Percentiles rank a stretch among this genome's conserved stretches.
Conservation (phyloP, 2,329 filamentous ascomycete genomes). For the Biscogniauxia mediterranea region DNA sequence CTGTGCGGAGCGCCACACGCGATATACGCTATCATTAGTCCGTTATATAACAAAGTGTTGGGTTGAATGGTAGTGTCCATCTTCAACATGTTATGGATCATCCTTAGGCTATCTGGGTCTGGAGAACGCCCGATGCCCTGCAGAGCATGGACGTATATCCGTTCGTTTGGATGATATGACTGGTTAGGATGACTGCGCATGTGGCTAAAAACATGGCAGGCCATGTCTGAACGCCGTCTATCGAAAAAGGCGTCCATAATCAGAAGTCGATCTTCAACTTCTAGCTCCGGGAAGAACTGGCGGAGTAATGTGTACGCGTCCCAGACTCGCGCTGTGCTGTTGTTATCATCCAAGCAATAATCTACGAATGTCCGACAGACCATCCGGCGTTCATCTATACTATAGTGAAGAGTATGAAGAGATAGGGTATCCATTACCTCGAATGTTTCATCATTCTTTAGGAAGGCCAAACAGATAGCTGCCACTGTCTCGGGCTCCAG, state of each 20-base stretch:
- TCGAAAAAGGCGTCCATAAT: conserved; percentile 83
- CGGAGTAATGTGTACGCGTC: conserved; percentile 64
- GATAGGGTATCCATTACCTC: conserved; percentile 83
- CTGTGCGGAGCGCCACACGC: conserved; percentile 63
- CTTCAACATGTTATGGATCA: conserved; percentile 91
- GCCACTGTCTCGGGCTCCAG: conserved; percentile 75
- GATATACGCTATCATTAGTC: conserved; percentile 82
- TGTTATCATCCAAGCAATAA: conserved; percentile 64
- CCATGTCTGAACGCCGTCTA: conserved; percentile 78
- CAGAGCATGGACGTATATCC: conserved; percentile 77
- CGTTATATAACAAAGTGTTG: conserved; percentile 75
- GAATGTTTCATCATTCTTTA: conserved; percentile 72
- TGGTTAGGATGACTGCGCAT: conserved; percentile 77
- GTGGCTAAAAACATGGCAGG: conserved; percentile 81
- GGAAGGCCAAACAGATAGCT: conserved; percentile 69
- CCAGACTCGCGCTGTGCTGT: conserved; percentile 64
- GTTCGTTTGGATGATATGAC: conserved; percentile 62
- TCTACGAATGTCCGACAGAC: conserved; percentile 65
- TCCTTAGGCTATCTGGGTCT: conserved; percentile 64
- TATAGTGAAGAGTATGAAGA: conserved; percentile 68
- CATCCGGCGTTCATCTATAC: conserved; percentile 63
- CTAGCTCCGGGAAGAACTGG: conserved; percentile 64
- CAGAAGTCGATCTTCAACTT: conserved; percentile 61
- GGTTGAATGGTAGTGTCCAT: conserved; percentile 80
- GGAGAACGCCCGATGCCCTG: conserved; percentile 66